These are phyloP conservation scores for Ophiostoma quercus DNA, from an alignment of 2,329 filamentous ascomycete genomes.

Conservation along the genomic window DNA sequence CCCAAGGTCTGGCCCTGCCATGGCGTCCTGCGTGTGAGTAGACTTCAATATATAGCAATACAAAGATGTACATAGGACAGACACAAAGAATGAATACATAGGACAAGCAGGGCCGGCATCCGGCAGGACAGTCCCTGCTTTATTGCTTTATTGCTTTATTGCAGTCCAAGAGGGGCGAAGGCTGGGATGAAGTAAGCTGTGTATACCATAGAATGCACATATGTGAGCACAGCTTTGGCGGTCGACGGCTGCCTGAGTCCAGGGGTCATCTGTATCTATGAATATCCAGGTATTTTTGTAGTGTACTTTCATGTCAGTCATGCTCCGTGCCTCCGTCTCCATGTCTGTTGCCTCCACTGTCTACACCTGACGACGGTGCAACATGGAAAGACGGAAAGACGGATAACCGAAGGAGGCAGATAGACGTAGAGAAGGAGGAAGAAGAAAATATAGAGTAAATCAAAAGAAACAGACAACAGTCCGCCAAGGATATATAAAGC, in stretches of 20 bases:
- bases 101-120: not conserved
- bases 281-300: not conserved
- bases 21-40: not conserved
- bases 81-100: not conserved
- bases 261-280: not conserved
- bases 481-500: constrained; percentile 1
- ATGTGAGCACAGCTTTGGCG: not conserved
- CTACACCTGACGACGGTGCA: not conserved
- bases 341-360: not conserved
- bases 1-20: not conserved
- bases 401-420: not conserved
- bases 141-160: not conserved
- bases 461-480: not conserved
- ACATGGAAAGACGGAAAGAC: constrained; percentile 15
- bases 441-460: not conserved
- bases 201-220: not conserved
- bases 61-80: not conserved
- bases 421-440: not conserved
- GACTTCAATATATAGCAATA: not conserved
- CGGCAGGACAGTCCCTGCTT: not conserved
- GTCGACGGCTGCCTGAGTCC: not conserved
- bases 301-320: not conserved
- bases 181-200: not conserved
- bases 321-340: no score
- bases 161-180: not conserved